Conservation (phyloP, 148 eudicot genomes). For the Cornus kousa region DNA sequence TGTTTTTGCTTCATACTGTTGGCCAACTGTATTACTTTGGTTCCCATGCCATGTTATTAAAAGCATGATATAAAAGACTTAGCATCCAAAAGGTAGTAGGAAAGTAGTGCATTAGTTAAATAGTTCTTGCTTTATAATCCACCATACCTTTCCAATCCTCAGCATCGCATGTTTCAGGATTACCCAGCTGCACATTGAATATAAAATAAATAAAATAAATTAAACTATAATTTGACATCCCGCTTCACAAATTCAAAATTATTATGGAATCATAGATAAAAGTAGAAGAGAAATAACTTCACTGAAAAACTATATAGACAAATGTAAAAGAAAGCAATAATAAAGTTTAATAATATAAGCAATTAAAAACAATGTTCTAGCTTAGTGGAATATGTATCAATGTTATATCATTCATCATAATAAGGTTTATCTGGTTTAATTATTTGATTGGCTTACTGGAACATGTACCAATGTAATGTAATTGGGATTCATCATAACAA, state of each 20-base stretch:
- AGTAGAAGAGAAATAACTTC: not conserved
- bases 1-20: not conserved
- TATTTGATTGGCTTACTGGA: too few relatives aligned
- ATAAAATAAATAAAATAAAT: not conserved
- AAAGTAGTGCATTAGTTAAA: too few relatives aligned
- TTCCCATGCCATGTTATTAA: not conserved
- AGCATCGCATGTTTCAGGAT: conserved; percentile 93
- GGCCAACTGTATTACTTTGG: not conserved
- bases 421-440: not conserved
- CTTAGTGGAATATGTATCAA: not conserved
- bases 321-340: not conserved
- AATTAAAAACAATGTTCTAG: not conserved
- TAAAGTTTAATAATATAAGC: not conserved
- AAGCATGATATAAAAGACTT: not conserved
- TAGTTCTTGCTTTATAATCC: too few relatives aligned
- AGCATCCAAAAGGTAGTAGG: not conserved
- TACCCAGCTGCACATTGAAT: conserved; percentile 57
- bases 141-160: conserved; percentile 92
- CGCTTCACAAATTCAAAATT: not conserved
- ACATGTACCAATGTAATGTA: too few relatives aligned
- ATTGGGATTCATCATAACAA: too few relatives aligned
- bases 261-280: not conserved
- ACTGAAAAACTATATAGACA: not conserved
- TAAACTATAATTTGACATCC: not conserved
- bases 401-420: not conserved